Evolutionary conservation across 768 basidiomycete genomes (phyloP), one percentile per base, ranked within the genome.

Genomic region (Amanita inopinata): DNA sequence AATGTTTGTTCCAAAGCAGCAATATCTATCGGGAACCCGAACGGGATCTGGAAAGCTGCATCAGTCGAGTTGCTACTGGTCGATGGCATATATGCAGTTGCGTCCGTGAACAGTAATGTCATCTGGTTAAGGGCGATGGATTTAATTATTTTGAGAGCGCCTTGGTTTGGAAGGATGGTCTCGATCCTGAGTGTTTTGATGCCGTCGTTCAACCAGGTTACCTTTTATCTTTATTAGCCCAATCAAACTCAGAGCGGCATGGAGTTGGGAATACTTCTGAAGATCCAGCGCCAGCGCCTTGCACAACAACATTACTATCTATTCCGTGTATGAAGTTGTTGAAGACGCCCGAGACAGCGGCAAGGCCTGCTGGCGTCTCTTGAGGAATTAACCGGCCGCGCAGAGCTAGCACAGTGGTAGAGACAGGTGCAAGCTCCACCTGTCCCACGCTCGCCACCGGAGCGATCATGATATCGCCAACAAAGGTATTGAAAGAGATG

Each of bases 281-380:
- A 1, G 78, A 66, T 10, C 76, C 76, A 3, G 77, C 79, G 43
- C 70, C 68, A 23, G 70, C 66, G 10, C 83, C 82, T 19, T 70
- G 66, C 6, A 85, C 79, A 12, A 62, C 53, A 14, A 84, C 69
- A 45, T 69, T 56, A 47, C 75, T 81, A 52, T 80, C 69, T 52
- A 74, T 61, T 1, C 82, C 83, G 27, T 80, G 77, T 0, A 86
- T 67, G 53, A 81, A 86, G 38, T 72, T 75, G 49, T 82, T 84
- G 64, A 86, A 86, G 23, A 86, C 65, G 8, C 60, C 55, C 0
- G 82, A 83, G 5, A 86, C 74, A 1, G 64, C 64, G 1, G 67
- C 67, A 30, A 83, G 68, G 0, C 76, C 83, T 27, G 65, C 61
- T 3, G 62, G 34, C 9, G 68, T 66, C 24, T 51, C 60, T 51